Conservation (phyloP, 371 early-diverging fungal species). For the Choanephora cucurbitarum region DNA sequence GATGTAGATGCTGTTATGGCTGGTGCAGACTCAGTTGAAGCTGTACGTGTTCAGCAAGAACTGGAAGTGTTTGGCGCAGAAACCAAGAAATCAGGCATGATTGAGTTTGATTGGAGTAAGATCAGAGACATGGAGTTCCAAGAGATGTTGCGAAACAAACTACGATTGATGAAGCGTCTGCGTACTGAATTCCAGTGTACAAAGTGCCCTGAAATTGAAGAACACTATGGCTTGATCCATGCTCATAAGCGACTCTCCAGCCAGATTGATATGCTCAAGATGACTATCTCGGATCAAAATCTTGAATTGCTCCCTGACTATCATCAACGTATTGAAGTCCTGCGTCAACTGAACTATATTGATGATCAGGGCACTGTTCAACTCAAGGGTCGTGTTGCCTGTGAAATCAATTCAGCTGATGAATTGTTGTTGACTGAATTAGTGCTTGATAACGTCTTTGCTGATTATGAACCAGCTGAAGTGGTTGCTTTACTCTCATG, state of each 20-base stretch:
- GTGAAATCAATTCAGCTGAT: constrained; percentile 97
- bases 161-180: constrained; percentile 49
- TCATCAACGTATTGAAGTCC: constrained; percentile 82
- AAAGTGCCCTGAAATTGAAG: constrained; percentile 79
- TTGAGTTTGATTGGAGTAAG: constrained; percentile 73
- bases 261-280: constrained; percentile 74
- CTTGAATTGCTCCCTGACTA: constrained; percentile 93
- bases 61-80: constrained; percentile 59
- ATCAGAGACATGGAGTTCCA: constrained; percentile 87
- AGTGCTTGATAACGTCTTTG: constrained; percentile 94
- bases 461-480: constrained; percentile 88
- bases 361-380: constrained; percentile 86
- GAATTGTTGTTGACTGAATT: constrained; percentile 97
- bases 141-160: constrained; percentile 55
- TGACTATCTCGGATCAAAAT: constrained; percentile 87
- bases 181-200: constrained; percentile 69
- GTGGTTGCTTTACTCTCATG: constrained; percentile 95
- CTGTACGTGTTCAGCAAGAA: constrained; percentile 47
- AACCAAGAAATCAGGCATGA: constrained; percentile 40
- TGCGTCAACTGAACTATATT: constrained; percentile 77
- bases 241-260: constrained; percentile 64
- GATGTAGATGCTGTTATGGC: constrained; percentile 52
- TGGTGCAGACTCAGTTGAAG: constrained; percentile 48
- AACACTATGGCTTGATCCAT: constrained; percentile 77
- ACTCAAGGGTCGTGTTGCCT: constrained; percentile 99